Conservation (phyloP, 176 grass and related monocot genomes). For the Avena sativa region DNA sequence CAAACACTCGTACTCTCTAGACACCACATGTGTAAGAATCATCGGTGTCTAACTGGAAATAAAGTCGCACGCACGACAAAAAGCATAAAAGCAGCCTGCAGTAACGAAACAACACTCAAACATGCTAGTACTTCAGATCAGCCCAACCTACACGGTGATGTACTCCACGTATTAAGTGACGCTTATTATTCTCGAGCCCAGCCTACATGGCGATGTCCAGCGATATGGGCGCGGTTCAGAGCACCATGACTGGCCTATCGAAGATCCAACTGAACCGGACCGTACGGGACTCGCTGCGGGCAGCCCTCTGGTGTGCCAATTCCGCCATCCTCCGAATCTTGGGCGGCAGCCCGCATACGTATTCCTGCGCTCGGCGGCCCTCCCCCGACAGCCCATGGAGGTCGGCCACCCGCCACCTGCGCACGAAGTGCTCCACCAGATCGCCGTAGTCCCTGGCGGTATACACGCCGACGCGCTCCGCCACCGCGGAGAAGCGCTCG, state of each 20-base stretch:
- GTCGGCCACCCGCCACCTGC: conserved; percentile 41
- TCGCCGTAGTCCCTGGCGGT: conserved; percentile 46
- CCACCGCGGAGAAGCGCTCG: conserved; percentile 38
- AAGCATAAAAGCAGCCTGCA: too few relatives aligned
- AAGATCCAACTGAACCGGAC: conserved; percentile 50
- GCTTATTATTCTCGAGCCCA: too few relatives aligned
- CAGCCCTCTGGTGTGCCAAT: conserved; percentile 30
- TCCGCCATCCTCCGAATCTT: conserved; percentile 45
- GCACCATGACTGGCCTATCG: conserved; percentile 13
- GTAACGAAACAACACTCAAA: too few relatives aligned
- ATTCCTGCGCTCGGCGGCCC: conserved; percentile 44
- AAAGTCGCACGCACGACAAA: too few relatives aligned
- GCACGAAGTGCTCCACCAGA: conserved; percentile 49
- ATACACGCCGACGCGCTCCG: conserved; percentile 42
- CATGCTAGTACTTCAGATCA: too few relatives aligned
- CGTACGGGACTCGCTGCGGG: neutral
- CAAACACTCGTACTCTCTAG: too few relatives aligned
- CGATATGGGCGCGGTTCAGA: neutral
- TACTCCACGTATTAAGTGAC: too few relatives aligned
- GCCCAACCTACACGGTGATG: too few relatives aligned
- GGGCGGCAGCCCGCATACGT: conserved; percentile 37
- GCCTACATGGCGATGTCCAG: too few relatives aligned
- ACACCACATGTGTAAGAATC: too few relatives aligned
- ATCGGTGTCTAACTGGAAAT: too few relatives aligned
- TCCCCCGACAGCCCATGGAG: conserved; percentile 40